Evolutionary conservation across 371 early-diverging fungal genomes (phyloP).

Genomic region (Rhizopus microsporus): DNA sequence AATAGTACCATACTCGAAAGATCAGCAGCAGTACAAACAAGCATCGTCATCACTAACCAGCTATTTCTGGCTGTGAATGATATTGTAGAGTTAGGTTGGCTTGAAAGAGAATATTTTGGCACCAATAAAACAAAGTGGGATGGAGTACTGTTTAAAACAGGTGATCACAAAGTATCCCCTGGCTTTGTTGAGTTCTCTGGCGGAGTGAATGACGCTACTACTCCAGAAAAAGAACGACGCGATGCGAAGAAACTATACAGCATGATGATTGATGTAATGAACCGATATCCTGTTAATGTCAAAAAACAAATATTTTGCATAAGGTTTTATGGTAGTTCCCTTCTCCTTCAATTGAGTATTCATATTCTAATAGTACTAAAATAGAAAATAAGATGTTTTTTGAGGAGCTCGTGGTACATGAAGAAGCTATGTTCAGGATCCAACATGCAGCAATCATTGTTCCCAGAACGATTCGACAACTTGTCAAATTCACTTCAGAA

Average conservation of each 20-base stretch:
- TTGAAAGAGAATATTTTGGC: slow-evolving; percentile 16
- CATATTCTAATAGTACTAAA: slow-evolving; percentile 6
- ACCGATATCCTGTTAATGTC: slow-evolving; percentile 7
- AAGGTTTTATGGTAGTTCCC: slow-evolving; percentile 14
- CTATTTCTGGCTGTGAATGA: slow-evolving; percentile 15
- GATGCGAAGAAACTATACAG: slow-evolving; percentile 10
- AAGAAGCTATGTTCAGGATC: slow-evolving; percentile 6
- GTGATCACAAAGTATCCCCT: slow-evolving; percentile 13
- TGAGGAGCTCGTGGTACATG: slow-evolving; percentile 5
- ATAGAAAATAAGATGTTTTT: slow-evolving; percentile 4
- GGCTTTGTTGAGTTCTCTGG: slow-evolving; percentile 19
- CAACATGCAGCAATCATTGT: slow-evolving; percentile 1
- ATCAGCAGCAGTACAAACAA: slow-evolving; percentile 16
- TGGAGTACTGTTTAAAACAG: slow-evolving; percentile 14
- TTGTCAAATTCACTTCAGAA: neutral
- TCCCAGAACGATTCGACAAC: neutral
- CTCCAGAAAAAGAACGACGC: slow-evolving; percentile 11
- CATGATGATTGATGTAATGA: slow-evolving; percentile 13
- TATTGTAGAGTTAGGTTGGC: slow-evolving; percentile 11
- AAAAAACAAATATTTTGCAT: slow-evolving; percentile 15
- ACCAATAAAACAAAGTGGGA: slow-evolving; percentile 19
- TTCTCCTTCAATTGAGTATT: slow-evolving; percentile 9
- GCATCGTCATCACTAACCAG: slow-evolving; percentile 6
- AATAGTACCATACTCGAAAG: slow-evolving; percentile 11
- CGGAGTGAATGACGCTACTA: slow-evolving; percentile 8